Percentiles rank a stretch among this genome's conserved stretches.
Evolutionary conservation across 768 basidiomycete species (phyloP).

Genomic region (Agaricus subrufescens): DNA sequence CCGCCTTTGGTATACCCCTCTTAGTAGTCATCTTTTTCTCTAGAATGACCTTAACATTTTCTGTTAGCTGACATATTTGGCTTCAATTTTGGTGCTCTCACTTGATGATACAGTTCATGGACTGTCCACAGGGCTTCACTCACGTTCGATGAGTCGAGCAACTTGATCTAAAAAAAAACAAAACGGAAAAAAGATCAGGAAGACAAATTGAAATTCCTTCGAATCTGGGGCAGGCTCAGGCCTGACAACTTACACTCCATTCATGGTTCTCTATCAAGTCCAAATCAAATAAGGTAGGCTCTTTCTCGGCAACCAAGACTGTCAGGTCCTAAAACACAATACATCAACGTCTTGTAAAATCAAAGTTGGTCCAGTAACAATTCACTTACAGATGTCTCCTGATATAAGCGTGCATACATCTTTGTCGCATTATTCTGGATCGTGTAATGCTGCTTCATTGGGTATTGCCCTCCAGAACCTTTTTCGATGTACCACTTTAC

Average conservation of each 20-base stretch:
- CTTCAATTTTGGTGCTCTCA: neutral
- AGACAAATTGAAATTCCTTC: too few species aligned
- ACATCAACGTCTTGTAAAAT: neutral
- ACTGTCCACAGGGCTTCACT: neutral
- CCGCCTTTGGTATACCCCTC: neutral
- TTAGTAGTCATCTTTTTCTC: neutral
- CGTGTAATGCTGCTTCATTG: neutral
- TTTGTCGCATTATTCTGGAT: neutral
- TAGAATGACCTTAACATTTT: neutral
- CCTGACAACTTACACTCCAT: conserved; percentile 1
- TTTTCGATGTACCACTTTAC: conserved; percentile 1
- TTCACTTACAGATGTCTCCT: neutral
- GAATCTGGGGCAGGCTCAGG: too few species aligned
- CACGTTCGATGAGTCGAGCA: neutral
- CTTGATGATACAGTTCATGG: neutral
- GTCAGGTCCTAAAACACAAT: neutral
- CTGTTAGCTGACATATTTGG: neutral
- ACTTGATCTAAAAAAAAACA: neutral
- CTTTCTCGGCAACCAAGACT: neutral
- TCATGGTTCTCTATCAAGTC: neutral
- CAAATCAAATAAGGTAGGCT: neutral
- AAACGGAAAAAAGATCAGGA: too few species aligned
- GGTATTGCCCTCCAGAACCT: neutral
- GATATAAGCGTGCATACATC: neutral
- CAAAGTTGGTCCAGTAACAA: neutral